Evolutionary conservation across 2,329 filamentous ascomycete species (phyloP).

Genomic region (Nothomitra cinnamomea): DNA sequence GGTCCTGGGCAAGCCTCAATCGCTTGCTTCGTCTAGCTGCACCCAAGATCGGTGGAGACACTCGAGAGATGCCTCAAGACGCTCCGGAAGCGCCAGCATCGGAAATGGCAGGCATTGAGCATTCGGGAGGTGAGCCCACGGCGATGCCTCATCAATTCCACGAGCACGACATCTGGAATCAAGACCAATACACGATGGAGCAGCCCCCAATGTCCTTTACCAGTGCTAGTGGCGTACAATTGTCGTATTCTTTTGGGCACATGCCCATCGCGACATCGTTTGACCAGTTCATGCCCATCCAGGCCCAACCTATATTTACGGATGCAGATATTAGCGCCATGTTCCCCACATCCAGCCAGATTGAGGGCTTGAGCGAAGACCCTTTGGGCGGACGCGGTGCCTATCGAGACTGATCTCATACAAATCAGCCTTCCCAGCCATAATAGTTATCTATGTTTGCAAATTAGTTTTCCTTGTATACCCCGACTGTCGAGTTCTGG

Average conservation of each 20-base stretch:
- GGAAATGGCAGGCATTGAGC: background rate
- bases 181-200: background rate
- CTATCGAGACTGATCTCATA: too few species aligned
- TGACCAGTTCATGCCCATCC: background rate
- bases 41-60: background rate
- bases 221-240: background rate
- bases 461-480: too few species aligned
- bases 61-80: background rate
- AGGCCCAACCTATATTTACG: background rate
- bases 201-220: background rate
- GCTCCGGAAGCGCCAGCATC: background rate
- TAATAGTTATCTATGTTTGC: too few species aligned
- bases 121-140: background rate
- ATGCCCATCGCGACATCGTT: background rate
- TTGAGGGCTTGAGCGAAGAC: background rate
- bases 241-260: background rate
- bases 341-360: background rate
- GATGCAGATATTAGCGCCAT: background rate
- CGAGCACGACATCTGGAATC: background rate
- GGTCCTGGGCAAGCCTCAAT: slow-evolving; percentile 1
- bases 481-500: too few species aligned
- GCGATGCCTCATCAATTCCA: background rate
- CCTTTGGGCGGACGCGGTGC: too few species aligned
- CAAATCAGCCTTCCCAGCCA: too few species aligned
- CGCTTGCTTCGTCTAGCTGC: slow-evolving; percentile 1